A percentile compares a stretch with the other conserved stretches of the same genome.
These are phyloP conservation scores for Fusarium proliferatum DNA, from an alignment of 2,329 filamentous ascomycete genomes.

Conservation along the genomic window DNA sequence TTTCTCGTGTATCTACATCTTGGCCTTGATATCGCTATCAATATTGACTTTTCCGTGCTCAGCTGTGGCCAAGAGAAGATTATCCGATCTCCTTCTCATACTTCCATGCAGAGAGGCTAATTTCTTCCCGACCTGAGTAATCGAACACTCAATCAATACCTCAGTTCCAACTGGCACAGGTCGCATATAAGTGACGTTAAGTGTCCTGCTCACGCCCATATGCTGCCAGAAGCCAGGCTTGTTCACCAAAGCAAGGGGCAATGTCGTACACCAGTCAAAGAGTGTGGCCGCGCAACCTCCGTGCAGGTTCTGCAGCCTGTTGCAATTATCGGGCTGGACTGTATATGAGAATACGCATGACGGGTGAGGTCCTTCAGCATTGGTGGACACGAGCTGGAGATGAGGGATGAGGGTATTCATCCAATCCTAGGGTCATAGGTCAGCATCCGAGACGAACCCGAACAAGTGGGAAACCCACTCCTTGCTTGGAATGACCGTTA, in stretches of 20 bases:
- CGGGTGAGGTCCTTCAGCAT: conserved; percentile 50
- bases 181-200: conserved; percentile 75
- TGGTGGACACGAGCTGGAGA: conserved; percentile 53
- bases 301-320: conserved; percentile 66
- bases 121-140: conserved; percentile 67
- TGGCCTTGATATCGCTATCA: conserved; percentile 57
- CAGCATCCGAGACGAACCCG: neutral
- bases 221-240: conserved; percentile 69
- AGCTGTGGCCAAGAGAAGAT: conserved; percentile 65
- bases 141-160: conserved; percentile 65
- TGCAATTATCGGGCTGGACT: conserved; percentile 63
- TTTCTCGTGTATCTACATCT: conserved; percentile 1
- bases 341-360: conserved; percentile 59
- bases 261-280: conserved; percentile 73
- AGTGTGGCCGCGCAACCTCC: conserved; percentile 73
- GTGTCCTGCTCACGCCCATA: conserved; percentile 72
- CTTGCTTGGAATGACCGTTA: conserved; percentile 45
- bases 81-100: conserved; percentile 65
- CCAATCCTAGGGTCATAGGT: conserved; percentile 55
- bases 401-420: conserved; percentile 55
- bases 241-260: conserved; percentile 66
- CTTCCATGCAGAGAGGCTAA: conserved; percentile 64
- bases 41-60: conserved; percentile 75
- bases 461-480: conserved; percentile 41
- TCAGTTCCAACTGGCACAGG: conserved; percentile 65